Evolutionary conservation across 1,284 basidiomycete genomes (phyloP), one percentile per base, ranked within the genome.

Genomic region (Hymenochaete sp.): DNA sequence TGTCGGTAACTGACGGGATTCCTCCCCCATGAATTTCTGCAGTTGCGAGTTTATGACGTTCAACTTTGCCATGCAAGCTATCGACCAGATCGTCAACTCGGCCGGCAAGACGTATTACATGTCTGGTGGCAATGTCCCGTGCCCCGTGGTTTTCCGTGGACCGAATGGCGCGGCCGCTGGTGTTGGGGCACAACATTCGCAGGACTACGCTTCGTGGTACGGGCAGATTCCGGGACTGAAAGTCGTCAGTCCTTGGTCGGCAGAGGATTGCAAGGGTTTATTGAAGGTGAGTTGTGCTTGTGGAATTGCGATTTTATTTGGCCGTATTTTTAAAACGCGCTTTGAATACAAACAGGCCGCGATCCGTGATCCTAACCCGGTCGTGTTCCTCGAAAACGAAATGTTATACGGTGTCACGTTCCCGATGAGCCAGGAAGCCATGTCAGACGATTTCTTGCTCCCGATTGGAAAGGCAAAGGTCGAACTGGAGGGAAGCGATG

Each of bases 21-120:
- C 33, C 26, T 36, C 28, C n/a, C 5, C 14, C 13, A 24, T 4
- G 45, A 24, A 44, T 48, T 42, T 37, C 13, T 42, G 5, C 50
- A 89, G 85, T 59, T 98, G 96, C 78, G 96, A 99, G 74, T 99
- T 99, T 75, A 99, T 96, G 92, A 96, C 92, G 8, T 95, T 91
- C 68, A 90, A 93, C 72, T 92, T 92, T 61, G 88, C 89, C 51
- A 92, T 91, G 89, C 86, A 91, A 67, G 93, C 95, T 52, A 98
- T 99, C 63, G 96, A 99, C 70, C 96, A 99, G 65, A 98, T 99
- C 56, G 89, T 99, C 67, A 99, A 99, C 80, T 98, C 93, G n/a
- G 96, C 88, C 50, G 96, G 90, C 56, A 99, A 98, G 77, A 98
- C 96, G 9, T 93, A 97, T 71, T 99, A 99, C 80, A 99, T 99